Base-by-base conservation (phyloP, 1,284 basidiomycete genomes). In the Ustilago cynodontis region DNA sequence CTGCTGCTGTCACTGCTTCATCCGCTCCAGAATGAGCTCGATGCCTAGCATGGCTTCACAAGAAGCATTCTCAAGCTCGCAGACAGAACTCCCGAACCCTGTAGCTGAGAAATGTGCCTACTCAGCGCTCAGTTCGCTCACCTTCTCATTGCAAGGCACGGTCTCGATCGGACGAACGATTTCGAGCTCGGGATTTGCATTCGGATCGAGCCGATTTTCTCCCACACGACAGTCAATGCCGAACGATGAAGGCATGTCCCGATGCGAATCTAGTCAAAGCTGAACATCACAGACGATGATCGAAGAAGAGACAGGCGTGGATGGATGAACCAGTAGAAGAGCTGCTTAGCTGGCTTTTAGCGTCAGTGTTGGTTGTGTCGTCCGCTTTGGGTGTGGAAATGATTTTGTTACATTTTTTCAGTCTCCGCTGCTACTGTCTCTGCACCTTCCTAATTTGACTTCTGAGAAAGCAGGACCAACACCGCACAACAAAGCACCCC, bases 401-500 rank as follows among this genome's bases (percentile, higher is more conserved):
- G 3, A 49, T 51, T 66, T 57, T 45, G 16, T 37, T 57, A 35
- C 26, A 16, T n/a, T 8, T 37, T 26, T 66, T 60, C 43, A 66
- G 58, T 37, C 64, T 66, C 64, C 52, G 64, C 31, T 28, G 56
- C 55, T 45, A 26, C 35, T 18, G 41, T 29, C 37, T 18, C 57
- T 31, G 22, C 62, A 71, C 63, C 26, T 71, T 60, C 54, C 68
- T 65, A 57, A 61, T 71, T 62, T 58, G 58, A 71, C 68, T 54
- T 59, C 18, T 35, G 18, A 63, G 37, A 22, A 55, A 14, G 26
- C 43, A 26, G 13, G 13, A 49, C 14, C 35, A 11, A n/a, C 22
- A 58, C 47, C 5, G 6, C 13, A 49, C 18, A 24, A 28, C 31
- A 24, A 11, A 45, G 22, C 43, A 33, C 70, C 70, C 70, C 70